phyloP scores from a whole-genome alignment of 2,329 filamentous ascomycete species.

The Trichoderma koningii region DNA sequence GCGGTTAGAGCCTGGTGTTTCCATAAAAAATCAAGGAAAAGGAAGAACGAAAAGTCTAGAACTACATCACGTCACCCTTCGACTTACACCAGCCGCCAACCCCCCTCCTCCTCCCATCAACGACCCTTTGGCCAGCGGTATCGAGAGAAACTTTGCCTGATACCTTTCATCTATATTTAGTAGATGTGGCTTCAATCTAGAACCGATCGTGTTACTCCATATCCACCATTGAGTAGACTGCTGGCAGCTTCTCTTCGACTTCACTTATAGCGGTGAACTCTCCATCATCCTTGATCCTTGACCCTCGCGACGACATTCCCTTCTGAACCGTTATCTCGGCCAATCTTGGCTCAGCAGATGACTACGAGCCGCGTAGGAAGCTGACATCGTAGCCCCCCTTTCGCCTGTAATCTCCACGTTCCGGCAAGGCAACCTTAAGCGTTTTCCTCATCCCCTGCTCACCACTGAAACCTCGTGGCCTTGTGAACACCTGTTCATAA shows the following conservation, averaged over 20 bases:
- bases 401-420: background rate
- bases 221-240: background rate
- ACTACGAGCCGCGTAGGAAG: background rate
- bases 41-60: background rate
- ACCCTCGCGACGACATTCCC: background rate
- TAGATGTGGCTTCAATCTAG: background rate
- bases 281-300: constrained; percentile 15
- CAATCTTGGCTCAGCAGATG: background rate
- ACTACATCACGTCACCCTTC: background rate
- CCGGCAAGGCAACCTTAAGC: too few species aligned
- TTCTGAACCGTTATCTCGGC: too few species aligned
- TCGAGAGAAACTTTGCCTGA: background rate
- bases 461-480: too few species aligned
- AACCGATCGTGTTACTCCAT: background rate
- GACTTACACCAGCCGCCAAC: background rate
- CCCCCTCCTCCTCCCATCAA: background rate
- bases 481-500: background rate
- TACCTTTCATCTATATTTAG: background rate
- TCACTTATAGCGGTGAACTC: background rate
- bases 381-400: background rate
- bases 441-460: too few species aligned
- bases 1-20: too few species aligned
- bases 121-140: background rate
- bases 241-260: background rate
- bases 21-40: background rate